Percentiles rank a stretch among this genome's conserved stretches.
Conservation (phyloP, 1,139 yeast species). For the Wickerhamiella infanticola region DNA sequence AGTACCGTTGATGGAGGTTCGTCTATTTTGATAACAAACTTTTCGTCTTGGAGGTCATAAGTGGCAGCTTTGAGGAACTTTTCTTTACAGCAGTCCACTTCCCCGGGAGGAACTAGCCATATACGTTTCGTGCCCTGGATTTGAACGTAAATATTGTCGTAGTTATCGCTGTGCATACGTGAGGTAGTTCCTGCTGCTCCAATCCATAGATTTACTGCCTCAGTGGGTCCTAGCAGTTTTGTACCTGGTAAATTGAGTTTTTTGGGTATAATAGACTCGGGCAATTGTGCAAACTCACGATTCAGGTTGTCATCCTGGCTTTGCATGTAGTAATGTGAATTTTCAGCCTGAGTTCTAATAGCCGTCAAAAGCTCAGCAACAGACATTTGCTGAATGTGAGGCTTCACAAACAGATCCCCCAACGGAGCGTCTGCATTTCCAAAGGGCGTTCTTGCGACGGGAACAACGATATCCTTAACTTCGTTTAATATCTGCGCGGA, state of each 20-base stretch:
- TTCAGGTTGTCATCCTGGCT: conserved; percentile 25
- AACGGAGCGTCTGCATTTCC: conserved; percentile 29
- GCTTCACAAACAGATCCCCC: conserved; percentile 22
- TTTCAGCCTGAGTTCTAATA: conserved; percentile 6
- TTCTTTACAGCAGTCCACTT: conserved; percentile 21
- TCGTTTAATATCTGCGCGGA: background rate
- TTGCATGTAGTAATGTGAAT: conserved; percentile 24
- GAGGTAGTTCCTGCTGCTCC: conserved; percentile 24
- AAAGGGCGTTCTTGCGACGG: conserved; percentile 25
- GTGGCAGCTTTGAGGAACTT: conserved; percentile 19
- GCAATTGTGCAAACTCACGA: conserved; percentile 17
- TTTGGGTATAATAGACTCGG: conserved; percentile 11
- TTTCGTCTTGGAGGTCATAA: conserved; percentile 11
- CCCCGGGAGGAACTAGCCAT: conserved; percentile 25
- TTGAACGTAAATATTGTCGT: conserved; percentile 27
- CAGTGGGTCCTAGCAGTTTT: conserved; percentile 21
- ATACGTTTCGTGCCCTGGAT: conserved; percentile 23
- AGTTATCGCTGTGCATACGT: conserved; percentile 27
- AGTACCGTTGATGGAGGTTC: conserved; percentile 12
- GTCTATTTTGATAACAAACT: conserved; percentile 4
- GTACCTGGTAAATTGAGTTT: conserved; percentile 13
- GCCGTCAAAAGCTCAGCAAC: conserved; percentile 17
- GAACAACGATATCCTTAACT: background rate
- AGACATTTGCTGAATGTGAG: conserved; percentile 17
- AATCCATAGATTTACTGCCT: conserved; percentile 28